Percentiles rank a stretch among this genome's conserved stretches.
These are phyloP conservation scores for Salix exigua DNA, from an alignment of 345 rosid genomes.

Conservation along the genomic window DNA sequence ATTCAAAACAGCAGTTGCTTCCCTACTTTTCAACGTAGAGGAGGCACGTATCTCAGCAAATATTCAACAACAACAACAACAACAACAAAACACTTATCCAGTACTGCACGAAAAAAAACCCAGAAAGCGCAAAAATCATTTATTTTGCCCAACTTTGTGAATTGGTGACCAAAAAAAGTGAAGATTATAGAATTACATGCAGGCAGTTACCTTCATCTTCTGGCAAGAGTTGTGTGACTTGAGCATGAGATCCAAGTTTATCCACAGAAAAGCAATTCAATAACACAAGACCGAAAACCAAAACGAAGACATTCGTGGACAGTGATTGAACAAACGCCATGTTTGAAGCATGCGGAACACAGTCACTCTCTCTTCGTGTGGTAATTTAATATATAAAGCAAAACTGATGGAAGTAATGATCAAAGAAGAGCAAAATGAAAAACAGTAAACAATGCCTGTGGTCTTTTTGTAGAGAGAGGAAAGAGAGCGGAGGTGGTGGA, in stretches of 20 bases:
- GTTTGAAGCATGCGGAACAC: not conserved
- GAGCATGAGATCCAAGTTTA: constrained; percentile 43
- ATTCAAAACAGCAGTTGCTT: not conserved
- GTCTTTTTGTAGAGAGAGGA: not conserved
- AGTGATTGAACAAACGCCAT: constrained; percentile 32
- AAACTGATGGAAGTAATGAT: not conserved
- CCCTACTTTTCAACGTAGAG: not conserved
- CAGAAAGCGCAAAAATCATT: not conserved
- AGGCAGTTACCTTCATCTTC: constrained; percentile 46
- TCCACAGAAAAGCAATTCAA: constrained; percentile 20
- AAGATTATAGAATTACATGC: not conserved
- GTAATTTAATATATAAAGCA: not conserved
- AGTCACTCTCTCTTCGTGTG: not conserved
- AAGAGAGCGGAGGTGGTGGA: not conserved
- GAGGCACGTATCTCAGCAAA: not conserved
- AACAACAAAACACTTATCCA: not conserved
- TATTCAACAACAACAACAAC: not conserved
- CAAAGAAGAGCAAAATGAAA: not conserved
- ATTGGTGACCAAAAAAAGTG: not conserved
- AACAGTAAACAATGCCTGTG: not conserved
- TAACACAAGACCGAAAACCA: constrained; percentile 29
- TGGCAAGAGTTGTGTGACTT: constrained; percentile 29
- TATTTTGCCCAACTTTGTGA: not conserved
- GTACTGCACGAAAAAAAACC: not conserved
- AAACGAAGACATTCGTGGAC: constrained; percentile 13